phyloP scores from a whole-genome alignment of 352 stramenopile species.

The Phytophthora capsici region DNA sequence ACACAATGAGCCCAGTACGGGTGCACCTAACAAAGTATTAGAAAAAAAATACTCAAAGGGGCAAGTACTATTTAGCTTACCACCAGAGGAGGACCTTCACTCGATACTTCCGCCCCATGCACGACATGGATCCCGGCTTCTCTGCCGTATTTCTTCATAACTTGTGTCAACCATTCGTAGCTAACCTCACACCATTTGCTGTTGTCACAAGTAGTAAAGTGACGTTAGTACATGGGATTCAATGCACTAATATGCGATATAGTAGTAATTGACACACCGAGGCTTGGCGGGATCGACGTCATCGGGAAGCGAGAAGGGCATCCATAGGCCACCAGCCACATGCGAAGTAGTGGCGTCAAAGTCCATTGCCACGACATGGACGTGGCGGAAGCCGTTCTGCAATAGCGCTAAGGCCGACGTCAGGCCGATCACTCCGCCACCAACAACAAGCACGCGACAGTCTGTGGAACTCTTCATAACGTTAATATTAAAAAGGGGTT shows the following conservation, averaged over 20 bases:
- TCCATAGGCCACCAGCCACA: constrained; percentile 75
- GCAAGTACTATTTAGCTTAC: constrained; percentile 23
- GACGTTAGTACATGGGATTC: background rate
- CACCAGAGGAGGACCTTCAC: constrained; percentile 37
- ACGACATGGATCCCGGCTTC: constrained; percentile 63
- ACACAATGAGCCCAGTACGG: constrained; percentile 74
- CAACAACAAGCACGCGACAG: constrained; percentile 59
- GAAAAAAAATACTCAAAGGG: too few species aligned
- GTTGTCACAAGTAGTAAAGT: background rate
- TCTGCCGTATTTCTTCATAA: constrained; percentile 47
- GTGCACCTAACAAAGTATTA: constrained; percentile 15
- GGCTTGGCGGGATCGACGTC: constrained; percentile 44
- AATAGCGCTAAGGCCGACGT: constrained; percentile 71
- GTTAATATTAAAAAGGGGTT: too few species aligned
- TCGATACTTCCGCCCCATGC: constrained; percentile 53
- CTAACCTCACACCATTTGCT: constrained; percentile 74
- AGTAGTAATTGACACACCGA: constrained; percentile 32
- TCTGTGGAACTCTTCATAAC: constrained; percentile 6
- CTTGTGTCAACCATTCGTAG: constrained; percentile 60
- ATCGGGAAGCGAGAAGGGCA: constrained; percentile 65
- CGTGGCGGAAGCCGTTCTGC: constrained; percentile 49
- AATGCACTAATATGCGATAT: background rate
- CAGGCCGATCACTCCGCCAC: constrained; percentile 72
- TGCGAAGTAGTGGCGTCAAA: constrained; percentile 75
- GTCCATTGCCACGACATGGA: constrained; percentile 54